Conservation (phyloP, 1,284 basidiomycete species). For the Trichosporon coremiiforme region DNA sequence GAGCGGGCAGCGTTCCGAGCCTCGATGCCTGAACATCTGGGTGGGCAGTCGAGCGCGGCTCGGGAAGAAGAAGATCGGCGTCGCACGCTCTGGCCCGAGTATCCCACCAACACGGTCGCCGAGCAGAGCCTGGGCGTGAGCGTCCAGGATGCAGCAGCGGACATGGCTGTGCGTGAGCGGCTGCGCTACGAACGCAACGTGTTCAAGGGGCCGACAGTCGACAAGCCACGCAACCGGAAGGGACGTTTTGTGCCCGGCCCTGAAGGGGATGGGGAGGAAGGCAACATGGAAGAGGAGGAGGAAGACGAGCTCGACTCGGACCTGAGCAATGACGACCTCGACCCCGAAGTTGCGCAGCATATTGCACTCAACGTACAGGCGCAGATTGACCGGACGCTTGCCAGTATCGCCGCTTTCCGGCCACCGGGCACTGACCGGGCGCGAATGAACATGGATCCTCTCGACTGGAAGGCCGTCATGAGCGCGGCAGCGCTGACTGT, state of each 20-base stretch:
- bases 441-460: not conserved
- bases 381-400: slow-evolving; percentile 1
- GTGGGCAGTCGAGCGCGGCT: not conserved
- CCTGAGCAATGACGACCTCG: not conserved
- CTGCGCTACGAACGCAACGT: not conserved
- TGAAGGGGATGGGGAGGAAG: too few species aligned
- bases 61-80: not conserved
- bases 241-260: not conserved
- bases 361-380: not conserved
- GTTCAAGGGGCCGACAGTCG: not conserved
- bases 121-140: not conserved
- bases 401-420: not conserved
- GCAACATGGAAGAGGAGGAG: not conserved
- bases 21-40: not conserved
- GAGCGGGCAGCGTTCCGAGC: not conserved
- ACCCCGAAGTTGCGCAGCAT: not conserved
- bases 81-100: slow-evolving; percentile 3
- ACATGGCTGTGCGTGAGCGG: not conserved
- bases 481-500: not conserved
- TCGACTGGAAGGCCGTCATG: not conserved
- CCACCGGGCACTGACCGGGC: not conserved
- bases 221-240: not conserved
- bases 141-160: not conserved
- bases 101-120: not conserved
- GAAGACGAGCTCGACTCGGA: not conserved